Percentiles rank a stretch among this genome's conserved stretches.
Conservation (phyloP, 106 monocot species). For the Vanilla planifolia region DNA sequence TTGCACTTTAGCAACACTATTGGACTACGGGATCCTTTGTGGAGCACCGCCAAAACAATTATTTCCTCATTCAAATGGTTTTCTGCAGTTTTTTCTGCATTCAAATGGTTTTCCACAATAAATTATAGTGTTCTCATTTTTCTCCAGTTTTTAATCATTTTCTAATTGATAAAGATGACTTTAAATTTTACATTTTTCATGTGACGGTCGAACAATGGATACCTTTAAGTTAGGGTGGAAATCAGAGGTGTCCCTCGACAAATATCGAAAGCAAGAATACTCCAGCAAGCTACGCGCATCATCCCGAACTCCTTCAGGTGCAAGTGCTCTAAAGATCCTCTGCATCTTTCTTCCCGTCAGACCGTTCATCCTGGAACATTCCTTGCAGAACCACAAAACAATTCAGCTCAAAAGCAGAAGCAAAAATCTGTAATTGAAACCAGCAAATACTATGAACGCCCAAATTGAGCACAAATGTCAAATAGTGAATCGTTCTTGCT, state of each 20-base stretch:
- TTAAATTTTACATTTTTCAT: no score
- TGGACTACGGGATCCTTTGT: no score
- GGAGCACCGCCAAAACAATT: no score
- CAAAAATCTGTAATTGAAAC: neutral
- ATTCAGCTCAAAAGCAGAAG: constrained; percentile 12
- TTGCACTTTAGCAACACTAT: no score
- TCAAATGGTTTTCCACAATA: no score
- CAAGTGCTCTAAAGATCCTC: constrained; percentile 64
- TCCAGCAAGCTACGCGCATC: constrained; percentile 84
- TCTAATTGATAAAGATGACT: no score
- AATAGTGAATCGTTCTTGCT: neutral
- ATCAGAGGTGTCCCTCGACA: constrained; percentile 78
- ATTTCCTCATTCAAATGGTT: no score
- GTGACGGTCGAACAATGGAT: no score
- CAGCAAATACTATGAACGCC: neutral
- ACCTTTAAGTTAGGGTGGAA: constrained; percentile 93
- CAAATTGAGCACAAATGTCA: neutral
- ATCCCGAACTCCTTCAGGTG: constrained; percentile 37
- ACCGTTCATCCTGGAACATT: constrained; percentile 72
- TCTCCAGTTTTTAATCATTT: no score
- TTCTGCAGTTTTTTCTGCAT: no score
- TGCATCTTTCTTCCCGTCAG: constrained; percentile 84
- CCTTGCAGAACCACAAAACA: constrained; percentile 15
- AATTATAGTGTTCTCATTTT: no score
- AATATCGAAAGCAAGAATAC: constrained; percentile 91